Percentiles rank a stretch among this genome's conserved stretches.
These are phyloP conservation scores for Syzygium jambos DNA, from an alignment of 345 rosid species.

Conservation along the genomic window DNA sequence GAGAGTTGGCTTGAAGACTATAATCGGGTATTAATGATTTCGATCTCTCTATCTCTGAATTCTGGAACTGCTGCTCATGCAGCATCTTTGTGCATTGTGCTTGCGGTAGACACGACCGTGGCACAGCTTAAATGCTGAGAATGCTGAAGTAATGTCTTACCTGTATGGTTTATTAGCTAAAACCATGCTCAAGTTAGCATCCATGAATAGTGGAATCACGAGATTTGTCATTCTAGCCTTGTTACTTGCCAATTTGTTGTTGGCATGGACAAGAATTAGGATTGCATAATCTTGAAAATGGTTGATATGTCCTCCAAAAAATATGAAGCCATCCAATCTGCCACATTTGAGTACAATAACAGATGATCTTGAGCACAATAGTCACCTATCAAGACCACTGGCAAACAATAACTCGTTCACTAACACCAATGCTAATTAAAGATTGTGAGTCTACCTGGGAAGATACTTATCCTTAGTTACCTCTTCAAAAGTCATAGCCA, in stretches of 20 bases:
- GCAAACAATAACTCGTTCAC: background rate
- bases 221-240: background rate
- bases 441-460: background rate
- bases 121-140: background rate
- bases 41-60: background rate
- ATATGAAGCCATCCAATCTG: background rate
- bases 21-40: slow-evolving; percentile 52
- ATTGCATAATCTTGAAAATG: background rate
- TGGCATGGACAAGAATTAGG: background rate
- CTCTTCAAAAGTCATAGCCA: background rate
- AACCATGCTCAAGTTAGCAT: background rate
- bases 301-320: background rate
- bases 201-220: background rate
- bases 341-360: background rate
- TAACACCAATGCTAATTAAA: background rate
- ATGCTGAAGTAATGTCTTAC: background rate
- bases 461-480: background rate
- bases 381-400: background rate
- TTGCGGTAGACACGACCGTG: background rate
- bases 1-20: slow-evolving; percentile 99
- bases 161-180: background rate
- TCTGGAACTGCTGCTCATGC: background rate
- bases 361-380: background rate
- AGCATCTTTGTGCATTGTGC: background rate
- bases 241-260: background rate